Base-by-base conservation (phyloP, 495 filamentous ascomycete species). In the Acidiella bohemica region DNA sequence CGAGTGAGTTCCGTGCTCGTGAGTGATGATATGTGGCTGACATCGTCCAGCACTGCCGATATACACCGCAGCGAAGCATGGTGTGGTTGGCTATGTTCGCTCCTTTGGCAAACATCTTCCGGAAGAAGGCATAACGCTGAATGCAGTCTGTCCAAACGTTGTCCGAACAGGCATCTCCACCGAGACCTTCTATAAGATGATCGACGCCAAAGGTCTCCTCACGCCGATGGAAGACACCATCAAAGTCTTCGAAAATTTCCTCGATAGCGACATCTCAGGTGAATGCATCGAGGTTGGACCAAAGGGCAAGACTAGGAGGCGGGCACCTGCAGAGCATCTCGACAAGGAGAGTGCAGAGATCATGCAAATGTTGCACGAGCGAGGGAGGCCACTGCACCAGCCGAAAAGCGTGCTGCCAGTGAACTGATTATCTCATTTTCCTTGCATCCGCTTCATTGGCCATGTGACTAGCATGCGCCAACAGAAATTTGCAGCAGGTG, bases 401-500 rank as follows among this genome's bases (percentile, higher is more conserved):
- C 45, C 44, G 16, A n/a, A 34, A 44, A 29, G 27, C 32, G 19
- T 43, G 30, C 14, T 20, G n/a, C 11, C 6, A 3, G 30, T n/a
- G n/a, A n/a, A n/a, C n/a, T 4, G 13, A 29, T 16, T 2, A 7
- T 16, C 11, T 41, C 14, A 22, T 23, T 23, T 20, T 2, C 3
- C n/a, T n/a, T n/a, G n/a, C 22, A 18, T 17, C 20, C 13, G 18
- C 27, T 34, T 46, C 31, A 36, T 27, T 38, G 18, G 46, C 44
- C 12, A 78, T 66, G 53, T 88, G 85, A 56, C 79, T 84, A 13
- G 84, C 80, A 64, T 93, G 82, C 8, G 90, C 90, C 49, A 97
- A 64, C 53, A 96, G 57, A 46, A 84, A 96, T 63, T 97, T 97
- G 58, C 88, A 96, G 62, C 88, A 95, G 7, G 92, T 97, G 45